Evolutionary conservation across 2,329 filamentous ascomycete species (phyloP).

Genomic region (Aspergillus novoparasiticus): DNA sequence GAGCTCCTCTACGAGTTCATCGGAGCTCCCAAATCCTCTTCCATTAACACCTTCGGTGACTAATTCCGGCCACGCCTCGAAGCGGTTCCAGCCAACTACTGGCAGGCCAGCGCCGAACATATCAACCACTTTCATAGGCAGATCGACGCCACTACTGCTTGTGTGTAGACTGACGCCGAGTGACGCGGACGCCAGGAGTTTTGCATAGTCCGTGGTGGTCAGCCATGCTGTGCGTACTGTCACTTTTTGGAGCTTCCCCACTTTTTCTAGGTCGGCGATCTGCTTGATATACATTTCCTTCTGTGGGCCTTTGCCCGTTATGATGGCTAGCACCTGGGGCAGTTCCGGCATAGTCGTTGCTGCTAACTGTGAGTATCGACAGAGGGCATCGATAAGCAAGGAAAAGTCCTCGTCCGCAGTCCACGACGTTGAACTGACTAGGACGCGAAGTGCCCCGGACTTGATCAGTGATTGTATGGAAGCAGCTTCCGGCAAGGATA

Average conservation of each 20-base stretch:
- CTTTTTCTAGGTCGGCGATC: slow-evolving; percentile 63
- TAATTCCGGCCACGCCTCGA: slow-evolving; percentile 88
- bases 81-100: slow-evolving; percentile 81
- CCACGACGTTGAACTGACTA: slow-evolving; percentile 96
- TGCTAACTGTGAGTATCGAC: slow-evolving; percentile 65
- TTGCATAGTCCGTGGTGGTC: slow-evolving; percentile 79
- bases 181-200: slow-evolving; percentile 80
- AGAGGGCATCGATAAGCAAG: slow-evolving; percentile 79
- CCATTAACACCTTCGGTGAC: slow-evolving; percentile 86
- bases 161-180: slow-evolving; percentile 90
- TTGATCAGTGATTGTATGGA: slow-evolving; percentile 62
- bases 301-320: slow-evolving; percentile 91
- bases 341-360: slow-evolving; percentile 49
- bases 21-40: slow-evolving; percentile 74
- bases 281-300: slow-evolving; percentile 71
- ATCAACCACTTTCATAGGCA: slow-evolving; percentile 99
- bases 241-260: slow-evolving; percentile 68
- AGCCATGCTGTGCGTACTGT: slow-evolving; percentile 83
- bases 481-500: slow-evolving; percentile 65
- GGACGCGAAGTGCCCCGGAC: slow-evolving; percentile 62
- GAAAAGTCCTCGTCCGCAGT: slow-evolving; percentile 95
- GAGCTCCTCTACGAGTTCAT: slow-evolving; percentile 66
- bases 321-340: slow-evolving; percentile 78
- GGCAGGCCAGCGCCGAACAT: slow-evolving; percentile 97
- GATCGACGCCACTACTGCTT: slow-evolving; percentile 89